phyloP scores from a whole-genome alignment of 345 rosid genomes.

The Eucalyptus virginea region DNA sequence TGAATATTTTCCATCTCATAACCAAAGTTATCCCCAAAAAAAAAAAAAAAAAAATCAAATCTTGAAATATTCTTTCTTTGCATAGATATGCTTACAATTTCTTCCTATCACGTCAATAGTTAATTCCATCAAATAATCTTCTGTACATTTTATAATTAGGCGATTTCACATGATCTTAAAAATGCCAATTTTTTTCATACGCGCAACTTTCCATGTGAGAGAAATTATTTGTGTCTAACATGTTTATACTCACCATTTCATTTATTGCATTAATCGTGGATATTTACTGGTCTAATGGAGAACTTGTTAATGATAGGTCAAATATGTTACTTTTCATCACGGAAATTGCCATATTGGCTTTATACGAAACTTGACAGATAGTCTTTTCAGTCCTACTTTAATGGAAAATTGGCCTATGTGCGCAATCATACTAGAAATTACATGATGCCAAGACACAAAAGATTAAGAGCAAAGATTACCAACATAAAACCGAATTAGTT shows the following conservation, averaged over 20 bases:
- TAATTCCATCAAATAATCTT: not conserved
- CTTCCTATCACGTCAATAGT: not conserved
- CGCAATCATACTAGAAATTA: not conserved
- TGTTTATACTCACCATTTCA: not conserved
- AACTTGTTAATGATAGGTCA: not conserved
- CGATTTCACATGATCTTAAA: not conserved
- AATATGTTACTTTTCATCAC: not conserved
- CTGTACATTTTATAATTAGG: not conserved
- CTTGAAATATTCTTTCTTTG: not conserved
- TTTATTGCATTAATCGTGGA: not conserved
- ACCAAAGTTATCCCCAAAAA: not conserved
- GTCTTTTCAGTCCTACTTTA: not conserved
- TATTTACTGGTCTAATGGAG: not conserved
- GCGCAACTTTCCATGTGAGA: not conserved
- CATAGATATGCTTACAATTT: not conserved
- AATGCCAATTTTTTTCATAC: not conserved
- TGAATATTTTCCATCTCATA: not conserved
- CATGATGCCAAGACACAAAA: not conserved
- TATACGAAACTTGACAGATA: not conserved
- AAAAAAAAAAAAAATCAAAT: not conserved
- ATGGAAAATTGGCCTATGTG: not conserved
- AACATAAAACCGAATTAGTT: not conserved
- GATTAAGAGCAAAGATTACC: constrained; percentile 1
- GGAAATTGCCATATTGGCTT: not conserved
- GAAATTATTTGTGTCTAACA: not conserved